These are phyloP conservation scores for Odontarrhena argentea DNA, from an alignment of 345 rosid species.

Conservation along the genomic window DNA sequence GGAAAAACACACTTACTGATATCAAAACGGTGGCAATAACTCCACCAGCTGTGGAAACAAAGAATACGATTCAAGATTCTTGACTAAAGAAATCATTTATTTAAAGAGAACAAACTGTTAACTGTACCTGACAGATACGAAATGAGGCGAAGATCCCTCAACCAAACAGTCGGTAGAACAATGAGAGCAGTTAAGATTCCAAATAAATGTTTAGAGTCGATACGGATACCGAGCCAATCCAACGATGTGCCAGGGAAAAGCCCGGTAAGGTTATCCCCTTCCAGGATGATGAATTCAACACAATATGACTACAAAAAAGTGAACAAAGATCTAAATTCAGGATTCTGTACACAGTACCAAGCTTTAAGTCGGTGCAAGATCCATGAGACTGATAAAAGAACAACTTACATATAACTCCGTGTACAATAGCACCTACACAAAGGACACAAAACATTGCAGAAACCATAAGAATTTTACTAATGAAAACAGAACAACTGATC, in stretches of 20 bases:
- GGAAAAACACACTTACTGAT: slow-evolving; percentile 55
- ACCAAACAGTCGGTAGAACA: slow-evolving; percentile 86
- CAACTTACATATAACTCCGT: slow-evolving; percentile 77
- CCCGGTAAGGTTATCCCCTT: slow-evolving; percentile 86
- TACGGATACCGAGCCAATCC: slow-evolving; percentile 54
- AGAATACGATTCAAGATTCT: slow-evolving; percentile 25
- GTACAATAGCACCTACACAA: slow-evolving; percentile 72
- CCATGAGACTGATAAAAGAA: background rate
- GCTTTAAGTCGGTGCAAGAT: background rate
- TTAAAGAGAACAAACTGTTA: background rate
- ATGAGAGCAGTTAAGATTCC: slow-evolving; percentile 71
- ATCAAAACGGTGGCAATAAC: slow-evolving; percentile 69
- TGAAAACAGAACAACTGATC: slow-evolving; percentile 25
- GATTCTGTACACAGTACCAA: slow-evolving; percentile 20
- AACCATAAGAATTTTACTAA: slow-evolving; percentile 15
- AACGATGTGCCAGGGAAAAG: slow-evolving; percentile 81
- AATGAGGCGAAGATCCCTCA: slow-evolving; percentile 73
- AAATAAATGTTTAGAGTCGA: slow-evolving; percentile 77
- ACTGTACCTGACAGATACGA: slow-evolving; percentile 83
- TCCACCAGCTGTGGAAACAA: slow-evolving; percentile 70
- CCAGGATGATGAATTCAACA: slow-evolving; percentile 87
- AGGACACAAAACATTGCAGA: slow-evolving; percentile 39
- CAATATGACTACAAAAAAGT: slow-evolving; percentile 70
- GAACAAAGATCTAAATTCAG: slow-evolving; percentile 25
- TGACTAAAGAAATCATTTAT: slow-evolving; percentile 24